Conservation (phyloP, 768 basidiomycete species). For the Mrakia hoshinonis region DNA sequence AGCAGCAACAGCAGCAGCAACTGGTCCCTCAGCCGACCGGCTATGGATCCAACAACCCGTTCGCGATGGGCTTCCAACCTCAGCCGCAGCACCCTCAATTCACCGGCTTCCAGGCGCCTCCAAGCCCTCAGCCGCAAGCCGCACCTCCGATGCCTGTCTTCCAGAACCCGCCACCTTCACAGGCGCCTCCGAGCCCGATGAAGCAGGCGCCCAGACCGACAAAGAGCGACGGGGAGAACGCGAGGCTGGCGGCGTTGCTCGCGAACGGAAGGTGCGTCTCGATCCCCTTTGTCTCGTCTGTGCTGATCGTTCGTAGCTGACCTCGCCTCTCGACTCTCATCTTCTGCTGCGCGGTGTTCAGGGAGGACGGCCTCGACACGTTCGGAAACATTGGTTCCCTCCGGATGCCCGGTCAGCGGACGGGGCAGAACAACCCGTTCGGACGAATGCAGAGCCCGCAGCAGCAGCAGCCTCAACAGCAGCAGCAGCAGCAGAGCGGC, state of each 20-base stretch:
- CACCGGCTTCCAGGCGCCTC: constrained; percentile 34
- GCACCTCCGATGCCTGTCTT: constrained; percentile 45
- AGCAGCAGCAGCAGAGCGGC: constrained; percentile 36
- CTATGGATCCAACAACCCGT: constrained; percentile 86
- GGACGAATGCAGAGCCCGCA: constrained; percentile 30
- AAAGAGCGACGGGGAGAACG: constrained; percentile 57
- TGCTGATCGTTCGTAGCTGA: neutral
- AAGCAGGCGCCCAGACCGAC: constrained; percentile 36
- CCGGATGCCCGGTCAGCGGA: constrained; percentile 49
- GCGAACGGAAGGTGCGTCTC: constrained; percentile 51
- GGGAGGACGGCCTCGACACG: constrained; percentile 86
- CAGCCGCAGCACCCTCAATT: constrained; percentile 33
- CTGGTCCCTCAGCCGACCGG: constrained; percentile 44
- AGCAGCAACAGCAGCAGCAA: constrained; percentile 46
- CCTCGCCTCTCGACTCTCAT: neutral
- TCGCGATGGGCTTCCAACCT: constrained; percentile 49
- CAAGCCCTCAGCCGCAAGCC: constrained; percentile 13
- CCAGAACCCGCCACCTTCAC: constrained; percentile 41
- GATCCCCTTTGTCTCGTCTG: neutral
- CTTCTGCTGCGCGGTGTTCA: constrained; percentile 27
- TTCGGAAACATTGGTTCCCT: constrained; percentile 81
- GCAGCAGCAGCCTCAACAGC: constrained; percentile 51
- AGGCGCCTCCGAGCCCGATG: constrained; percentile 32
- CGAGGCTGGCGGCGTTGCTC: constrained; percentile 68
- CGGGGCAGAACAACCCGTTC: constrained; percentile 40